These are phyloP conservation scores for Acanthamoeba lenticulata DNA, from an alignment of 208 protist species.

Conservation along the genomic window DNA sequence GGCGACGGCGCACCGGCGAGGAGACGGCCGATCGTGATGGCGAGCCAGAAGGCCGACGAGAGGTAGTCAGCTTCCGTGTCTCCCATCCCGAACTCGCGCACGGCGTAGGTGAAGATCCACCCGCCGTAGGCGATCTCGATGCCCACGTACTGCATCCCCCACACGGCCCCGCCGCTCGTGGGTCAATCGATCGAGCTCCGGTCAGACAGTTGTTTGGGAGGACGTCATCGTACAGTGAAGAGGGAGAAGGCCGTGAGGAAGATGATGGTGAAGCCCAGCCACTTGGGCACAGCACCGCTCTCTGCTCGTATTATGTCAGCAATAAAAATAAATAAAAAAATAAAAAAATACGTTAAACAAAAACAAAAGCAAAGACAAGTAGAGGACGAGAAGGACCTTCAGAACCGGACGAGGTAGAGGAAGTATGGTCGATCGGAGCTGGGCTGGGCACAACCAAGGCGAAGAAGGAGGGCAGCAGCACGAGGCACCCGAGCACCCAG, in stretches of 20 bases:
- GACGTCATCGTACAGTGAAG: not conserved
- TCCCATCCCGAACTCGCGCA: not conserved
- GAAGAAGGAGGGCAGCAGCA: not conserved
- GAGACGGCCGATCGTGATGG: not conserved
- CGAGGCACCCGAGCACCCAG: not conserved
- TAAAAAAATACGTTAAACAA: too few species aligned
- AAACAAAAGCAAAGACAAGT: not conserved
- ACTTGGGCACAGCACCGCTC: not conserved
- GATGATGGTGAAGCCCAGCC: not conserved
- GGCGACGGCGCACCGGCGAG: not conserved
- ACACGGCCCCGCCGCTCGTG: not conserved
- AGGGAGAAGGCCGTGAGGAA: conserved; percentile 17
- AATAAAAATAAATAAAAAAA: too few species aligned
- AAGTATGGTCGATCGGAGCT: not conserved
- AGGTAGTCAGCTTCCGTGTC: not conserved
- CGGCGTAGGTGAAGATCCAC: conserved; percentile 9
- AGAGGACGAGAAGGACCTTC: not conserved
- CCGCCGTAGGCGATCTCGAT: conserved; percentile 25
- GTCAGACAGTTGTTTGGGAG: not conserved
- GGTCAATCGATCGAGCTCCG: too few species aligned
- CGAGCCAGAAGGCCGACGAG: not conserved
- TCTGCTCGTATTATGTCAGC: not conserved
- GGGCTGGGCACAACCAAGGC: not conserved
- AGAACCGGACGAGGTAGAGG: not conserved
- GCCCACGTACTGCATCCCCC: not conserved